These are phyloP conservation scores for Coleophoma cylindrospora DNA, from an alignment of 2,329 filamentous ascomycete species.

Conservation along the genomic window DNA sequence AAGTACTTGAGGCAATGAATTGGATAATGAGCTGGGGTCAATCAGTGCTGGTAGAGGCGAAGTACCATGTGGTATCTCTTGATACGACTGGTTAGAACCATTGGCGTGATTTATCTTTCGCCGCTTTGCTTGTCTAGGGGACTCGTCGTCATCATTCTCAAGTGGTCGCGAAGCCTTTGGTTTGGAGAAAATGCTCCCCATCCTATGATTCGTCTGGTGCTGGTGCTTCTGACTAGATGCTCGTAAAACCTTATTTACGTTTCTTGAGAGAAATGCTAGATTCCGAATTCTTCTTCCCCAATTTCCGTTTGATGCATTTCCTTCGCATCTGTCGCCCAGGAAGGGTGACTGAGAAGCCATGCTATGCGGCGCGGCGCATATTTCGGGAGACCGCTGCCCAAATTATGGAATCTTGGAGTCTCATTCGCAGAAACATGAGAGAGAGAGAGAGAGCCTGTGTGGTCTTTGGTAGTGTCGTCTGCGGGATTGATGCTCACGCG, in stretches of 20 bases:
- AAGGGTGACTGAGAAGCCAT: neutral
- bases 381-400: neutral
- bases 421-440: too few species aligned
- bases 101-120: conserved; percentile 7
- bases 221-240: neutral
- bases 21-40: conserved; percentile 6
- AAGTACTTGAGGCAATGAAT: conserved; percentile 5
- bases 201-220: conserved; percentile 1
- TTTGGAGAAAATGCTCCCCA: neutral
- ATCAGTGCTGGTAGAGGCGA: neutral
- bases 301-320: neutral
- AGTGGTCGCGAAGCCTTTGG: neutral
- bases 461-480: too few species aligned
- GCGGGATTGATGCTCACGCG: too few species aligned
- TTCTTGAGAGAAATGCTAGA: conserved; percentile 11
- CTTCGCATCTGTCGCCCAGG: neutral
- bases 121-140: conserved; percentile 17
- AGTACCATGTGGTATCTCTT: neutral
- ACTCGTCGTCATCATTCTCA: conserved; percentile 18
- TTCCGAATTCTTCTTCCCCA: conserved; percentile 12
- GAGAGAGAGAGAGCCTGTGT: too few species aligned
- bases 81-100: neutral
- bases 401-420: too few species aligned
- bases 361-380: neutral
- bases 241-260: conserved; percentile 2